A percentile compares a stretch with the other conserved stretches of the same genome.
Conservation (phyloP, 306 rosid genomes). For the Cicer pinnatifidum region DNA sequence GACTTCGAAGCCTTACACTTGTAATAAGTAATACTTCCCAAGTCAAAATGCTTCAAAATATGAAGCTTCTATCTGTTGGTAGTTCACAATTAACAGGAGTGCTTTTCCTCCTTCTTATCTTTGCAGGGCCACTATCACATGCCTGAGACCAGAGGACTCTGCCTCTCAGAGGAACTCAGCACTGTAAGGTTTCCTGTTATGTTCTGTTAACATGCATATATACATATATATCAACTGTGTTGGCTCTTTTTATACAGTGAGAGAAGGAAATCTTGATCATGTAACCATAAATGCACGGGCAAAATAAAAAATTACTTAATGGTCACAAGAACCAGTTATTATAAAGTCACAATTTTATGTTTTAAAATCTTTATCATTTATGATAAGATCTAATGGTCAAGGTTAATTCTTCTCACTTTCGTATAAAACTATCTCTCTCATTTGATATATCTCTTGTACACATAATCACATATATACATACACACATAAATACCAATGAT, state of each 20-base stretch:
- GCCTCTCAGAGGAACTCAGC: slow-evolving; percentile 63
- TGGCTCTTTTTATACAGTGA: not conserved
- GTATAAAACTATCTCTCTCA: not conserved
- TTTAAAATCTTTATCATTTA: not conserved
- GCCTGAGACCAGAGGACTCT: slow-evolving; percentile 66
- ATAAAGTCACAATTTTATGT: not conserved
- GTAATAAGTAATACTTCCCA: slow-evolving; percentile 23
- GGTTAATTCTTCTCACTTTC: not conserved
- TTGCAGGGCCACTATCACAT: slow-evolving; percentile 63
- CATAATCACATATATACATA: too few relatives aligned
- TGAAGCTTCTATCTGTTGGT: slow-evolving; percentile 25
- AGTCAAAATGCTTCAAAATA: slow-evolving; percentile 10
- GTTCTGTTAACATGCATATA: not conserved
- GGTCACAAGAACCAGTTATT: not conserved
- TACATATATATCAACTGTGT: not conserved
- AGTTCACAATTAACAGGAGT: slow-evolving; percentile 23
- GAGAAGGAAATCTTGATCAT: not conserved
- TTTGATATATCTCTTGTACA: not conserved
- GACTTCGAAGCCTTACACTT: slow-evolving; percentile 16
- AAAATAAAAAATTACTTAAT: not conserved
- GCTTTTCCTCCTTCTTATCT: slow-evolving; percentile 16
- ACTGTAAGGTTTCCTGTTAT: slow-evolving; percentile 46
- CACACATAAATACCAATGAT: not conserved
- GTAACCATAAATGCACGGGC: not conserved
- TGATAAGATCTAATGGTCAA: not conserved